These are phyloP conservation scores for Athelia psychrophila DNA, from an alignment of 1,284 basidiomycete genomes.

Conservation along the genomic window DNA sequence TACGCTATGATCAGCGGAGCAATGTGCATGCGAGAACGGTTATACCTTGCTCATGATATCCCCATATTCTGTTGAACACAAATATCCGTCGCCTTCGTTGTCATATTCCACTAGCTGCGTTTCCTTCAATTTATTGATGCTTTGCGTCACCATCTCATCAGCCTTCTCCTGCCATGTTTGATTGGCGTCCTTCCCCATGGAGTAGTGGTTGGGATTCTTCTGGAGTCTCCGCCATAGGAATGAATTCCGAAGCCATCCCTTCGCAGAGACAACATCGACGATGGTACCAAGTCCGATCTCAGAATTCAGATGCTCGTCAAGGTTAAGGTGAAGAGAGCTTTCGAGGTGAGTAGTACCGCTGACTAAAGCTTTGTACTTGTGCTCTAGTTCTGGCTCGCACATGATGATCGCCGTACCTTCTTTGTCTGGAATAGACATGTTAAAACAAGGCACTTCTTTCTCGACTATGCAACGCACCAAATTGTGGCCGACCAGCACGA, in stretches of 20 bases:
- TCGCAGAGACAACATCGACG: slow-evolving; percentile 61
- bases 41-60: slow-evolving; percentile 82
- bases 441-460: slow-evolving; percentile 49
- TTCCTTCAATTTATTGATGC: slow-evolving; percentile 55
- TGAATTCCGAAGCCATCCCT: slow-evolving; percentile 76
- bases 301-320: slow-evolving; percentile 89
- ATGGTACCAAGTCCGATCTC: slow-evolving; percentile 89
- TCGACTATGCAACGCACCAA: slow-evolving; percentile 1
- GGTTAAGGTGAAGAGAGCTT: slow-evolving; percentile 79
- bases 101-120: slow-evolving; percentile 55
- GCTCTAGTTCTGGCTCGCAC: slow-evolving; percentile 71
- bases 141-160: slow-evolving; percentile 69
- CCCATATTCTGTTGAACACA: slow-evolving; percentile 69
- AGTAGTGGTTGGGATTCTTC: slow-evolving; percentile 79
- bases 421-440: slow-evolving; percentile 58
- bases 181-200: slow-evolving; percentile 52
- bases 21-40: too few species aligned
- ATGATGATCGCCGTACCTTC: slow-evolving; percentile 79
- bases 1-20: too few species aligned
- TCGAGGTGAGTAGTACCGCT: slow-evolving; percentile 76
- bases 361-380: slow-evolving; percentile 65
- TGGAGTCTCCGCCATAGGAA: slow-evolving; percentile 84
- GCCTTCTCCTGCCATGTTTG: slow-evolving; percentile 69
- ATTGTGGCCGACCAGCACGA: slow-evolving; percentile 56
- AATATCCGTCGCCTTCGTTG: slow-evolving; percentile 31